These are phyloP conservation scores for Boletus subcaerulescens DNA, from an alignment of 768 basidiomycete species.

Conservation along the genomic window DNA sequence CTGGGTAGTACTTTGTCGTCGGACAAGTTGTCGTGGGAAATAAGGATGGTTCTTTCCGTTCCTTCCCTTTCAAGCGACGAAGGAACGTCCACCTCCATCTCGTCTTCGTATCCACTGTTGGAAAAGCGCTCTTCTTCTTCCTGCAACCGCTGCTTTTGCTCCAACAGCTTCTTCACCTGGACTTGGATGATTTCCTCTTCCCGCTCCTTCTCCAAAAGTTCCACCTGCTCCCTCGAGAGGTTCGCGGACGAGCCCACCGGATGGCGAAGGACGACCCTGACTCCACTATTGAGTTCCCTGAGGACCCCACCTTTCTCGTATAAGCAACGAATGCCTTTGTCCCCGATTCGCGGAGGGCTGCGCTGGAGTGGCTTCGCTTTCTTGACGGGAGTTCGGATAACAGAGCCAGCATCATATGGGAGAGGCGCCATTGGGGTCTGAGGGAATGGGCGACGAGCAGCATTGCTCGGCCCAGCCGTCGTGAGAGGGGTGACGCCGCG, in stretches of 20 bases:
- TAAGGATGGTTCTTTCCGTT: constrained; percentile 5
- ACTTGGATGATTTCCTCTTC: constrained; percentile 6
- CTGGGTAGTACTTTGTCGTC: neutral
- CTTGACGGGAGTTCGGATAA: constrained; percentile 30
- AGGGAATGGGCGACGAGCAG: constrained; percentile 3
- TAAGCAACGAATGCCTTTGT: constrained; percentile 23
- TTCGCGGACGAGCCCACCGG: constrained; percentile 22
- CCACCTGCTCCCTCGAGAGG: constrained; percentile 26
- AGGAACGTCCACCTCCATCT: constrained; percentile 7
- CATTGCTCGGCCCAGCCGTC: neutral
- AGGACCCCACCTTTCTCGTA: constrained; percentile 14
- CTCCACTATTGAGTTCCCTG: constrained; percentile 9
- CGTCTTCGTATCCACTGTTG: constrained; percentile 20
- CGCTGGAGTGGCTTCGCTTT: constrained; percentile 24
- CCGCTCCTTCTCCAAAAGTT: constrained; percentile 11
- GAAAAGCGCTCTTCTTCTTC: constrained; percentile 6
- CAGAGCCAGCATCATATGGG: constrained; percentile 30
- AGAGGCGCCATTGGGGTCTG: constrained; percentile 20
- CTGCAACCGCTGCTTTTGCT: neutral
- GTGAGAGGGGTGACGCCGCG: constrained; percentile 15
- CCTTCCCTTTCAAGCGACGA: constrained; percentile 4
- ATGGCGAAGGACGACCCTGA: constrained; percentile 22
- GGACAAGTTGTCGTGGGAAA: constrained; percentile 2
- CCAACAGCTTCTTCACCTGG: constrained; percentile 17
- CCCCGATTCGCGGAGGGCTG: constrained; percentile 30